Conservation (phyloP, 176 grass and related monocot species). For the Secale cereale region DNA sequence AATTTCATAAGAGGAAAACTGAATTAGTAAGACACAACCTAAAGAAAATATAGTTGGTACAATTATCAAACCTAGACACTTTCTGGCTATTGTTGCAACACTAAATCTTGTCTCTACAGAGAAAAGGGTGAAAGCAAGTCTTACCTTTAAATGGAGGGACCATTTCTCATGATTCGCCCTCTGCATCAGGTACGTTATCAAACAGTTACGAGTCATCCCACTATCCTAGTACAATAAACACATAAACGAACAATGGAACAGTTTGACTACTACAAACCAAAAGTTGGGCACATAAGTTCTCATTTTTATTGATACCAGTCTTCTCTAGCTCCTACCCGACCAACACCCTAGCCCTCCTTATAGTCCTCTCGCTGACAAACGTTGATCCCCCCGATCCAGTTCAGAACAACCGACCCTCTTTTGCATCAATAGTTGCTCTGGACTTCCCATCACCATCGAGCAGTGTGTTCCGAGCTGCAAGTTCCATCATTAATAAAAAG, state of each 20-base stretch:
- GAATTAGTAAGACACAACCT: too few species aligned
- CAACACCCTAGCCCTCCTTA: slow-evolving; percentile 29
- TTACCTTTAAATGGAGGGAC: too few species aligned
- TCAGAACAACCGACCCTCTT: slow-evolving; percentile 13
- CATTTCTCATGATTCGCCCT: too few species aligned
- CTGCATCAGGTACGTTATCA: too few species aligned
- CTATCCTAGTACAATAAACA: not conserved
- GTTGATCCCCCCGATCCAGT: slow-evolving; percentile 23
- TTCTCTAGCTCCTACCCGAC: slow-evolving; percentile 2
- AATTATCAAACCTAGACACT: too few species aligned
- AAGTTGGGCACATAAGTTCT: not conserved
- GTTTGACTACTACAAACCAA: not conserved
- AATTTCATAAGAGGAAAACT: too few species aligned
- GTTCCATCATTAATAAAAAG: not conserved
- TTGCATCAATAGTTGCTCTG: not conserved
- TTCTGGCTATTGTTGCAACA: too few species aligned
- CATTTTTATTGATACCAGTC: slow-evolving; percentile 9
- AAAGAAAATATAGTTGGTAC: too few species aligned
- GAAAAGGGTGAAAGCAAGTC: too few species aligned
- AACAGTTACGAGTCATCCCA: not conserved
- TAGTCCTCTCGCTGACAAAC: not conserved
- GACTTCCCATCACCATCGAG: not conserved
- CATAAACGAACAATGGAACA: not conserved
- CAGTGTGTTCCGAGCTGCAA: slow-evolving; percentile 7
- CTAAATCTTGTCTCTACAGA: too few species aligned